phyloP scores from a whole-genome alignment of 306 rosid genomes.

The Acmispon strigosus region DNA sequence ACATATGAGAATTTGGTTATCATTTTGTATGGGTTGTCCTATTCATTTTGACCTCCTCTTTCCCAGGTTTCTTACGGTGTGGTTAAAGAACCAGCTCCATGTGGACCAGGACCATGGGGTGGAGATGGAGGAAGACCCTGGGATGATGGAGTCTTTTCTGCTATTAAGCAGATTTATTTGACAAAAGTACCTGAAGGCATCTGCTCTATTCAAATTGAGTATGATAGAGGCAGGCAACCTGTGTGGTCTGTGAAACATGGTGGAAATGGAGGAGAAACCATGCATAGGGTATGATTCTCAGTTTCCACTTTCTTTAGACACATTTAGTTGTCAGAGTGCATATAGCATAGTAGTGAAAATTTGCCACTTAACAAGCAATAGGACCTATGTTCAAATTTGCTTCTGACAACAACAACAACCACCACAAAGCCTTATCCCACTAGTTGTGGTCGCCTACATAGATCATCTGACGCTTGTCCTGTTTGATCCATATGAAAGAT shows the following conservation, averaged over 20 bases:
- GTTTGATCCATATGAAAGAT: too few relatives aligned
- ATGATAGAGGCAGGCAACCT: constrained; percentile 77
- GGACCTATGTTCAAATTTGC: too few relatives aligned
- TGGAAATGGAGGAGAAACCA: constrained; percentile 58
- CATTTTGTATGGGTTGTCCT: not conserved
- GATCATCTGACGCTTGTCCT: too few relatives aligned
- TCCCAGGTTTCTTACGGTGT: constrained; percentile 54
- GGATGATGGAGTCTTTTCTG: constrained; percentile 95
- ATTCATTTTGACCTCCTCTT: not conserved
- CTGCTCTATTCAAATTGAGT: constrained; percentile 85
- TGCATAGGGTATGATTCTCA: constrained; percentile 53
- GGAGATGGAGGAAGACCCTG: constrained; percentile 93
- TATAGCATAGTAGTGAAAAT: too few relatives aligned
- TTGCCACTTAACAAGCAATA: too few relatives aligned
- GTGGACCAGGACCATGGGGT: constrained; percentile 99
- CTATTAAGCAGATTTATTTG: constrained; percentile 73
- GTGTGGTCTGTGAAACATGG: constrained; percentile 93
- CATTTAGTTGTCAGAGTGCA: not conserved
- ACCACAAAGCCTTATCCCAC: too few relatives aligned
- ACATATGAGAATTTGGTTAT: constrained; percentile 3
- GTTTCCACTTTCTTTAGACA: constrained; percentile 8
- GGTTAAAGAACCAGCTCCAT: constrained; percentile 75
- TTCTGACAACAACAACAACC: too few relatives aligned
- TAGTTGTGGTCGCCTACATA: too few relatives aligned
- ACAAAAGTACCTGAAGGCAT: constrained; percentile 60